Base-by-base conservation (phyloP, 768 basidiomycete species). In the Goffeauzyma gilvescens region DNA sequence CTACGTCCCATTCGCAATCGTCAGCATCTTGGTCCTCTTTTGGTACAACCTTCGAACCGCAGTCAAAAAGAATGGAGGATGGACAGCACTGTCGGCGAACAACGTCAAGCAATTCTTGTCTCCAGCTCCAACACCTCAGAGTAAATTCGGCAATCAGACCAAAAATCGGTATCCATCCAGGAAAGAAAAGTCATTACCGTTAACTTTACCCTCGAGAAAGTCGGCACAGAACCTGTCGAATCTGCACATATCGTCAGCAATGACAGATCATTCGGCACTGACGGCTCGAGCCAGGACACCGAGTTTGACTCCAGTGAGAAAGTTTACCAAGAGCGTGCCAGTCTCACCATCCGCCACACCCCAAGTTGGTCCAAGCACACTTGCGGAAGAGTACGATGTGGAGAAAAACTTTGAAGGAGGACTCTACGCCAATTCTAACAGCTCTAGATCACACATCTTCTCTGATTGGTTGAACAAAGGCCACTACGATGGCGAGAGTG, bases 1-100 rank as follows among this genome's bases (percentile, higher is more conserved):
- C 21, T 90, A 90, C 59, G 60, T 78, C 20, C 81, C 82, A 17
- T 66, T 82, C 30, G 54, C 73, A 26, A 48, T 75, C 24, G 40
- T 79, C n/a, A 78, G 79, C 25, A 53, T 86, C 38, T 32, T 57
- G 4, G 38, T 58, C 38, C 52, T 65, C n/a, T 49, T 65, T 37
- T 38, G 38, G 23, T 21, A 40, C 31, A 49, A 49, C 38, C 17
- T 49, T 12, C 35, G 35, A 26, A 23, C 24, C 9, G 25, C 34
- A 8, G 36, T 46, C 12, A 13, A 34, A 17, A 32, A 36, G 6
- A 27, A 37, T 15, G 45, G 45, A 17, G 40, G 39, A 2, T 41
- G 45, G 45, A 42, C 32, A 13, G 40, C 40, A n/a, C n/a, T n/a
- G n/a, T n/a, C n/a, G 17, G 33, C 33, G 10, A 35, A 8, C 33